Evolutionary conservation across 306 rosid species (phyloP), one percentile per base, ranked within the genome.

Genomic region (Lupinus albus): DNA sequence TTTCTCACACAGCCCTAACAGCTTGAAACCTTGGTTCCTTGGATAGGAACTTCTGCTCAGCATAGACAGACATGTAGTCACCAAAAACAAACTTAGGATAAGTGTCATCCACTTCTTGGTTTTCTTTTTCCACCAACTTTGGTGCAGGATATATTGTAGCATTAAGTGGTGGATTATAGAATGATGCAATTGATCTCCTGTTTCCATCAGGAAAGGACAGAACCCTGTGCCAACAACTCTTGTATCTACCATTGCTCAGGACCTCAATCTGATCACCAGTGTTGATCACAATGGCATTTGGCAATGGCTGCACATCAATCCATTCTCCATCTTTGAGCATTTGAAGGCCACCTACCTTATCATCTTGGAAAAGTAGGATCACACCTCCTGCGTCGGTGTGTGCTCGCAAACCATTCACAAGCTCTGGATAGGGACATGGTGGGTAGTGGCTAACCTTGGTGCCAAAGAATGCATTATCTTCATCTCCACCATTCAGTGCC

Each of bases 401-500:
- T 11, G 96, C 97, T 61, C 97, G 82, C 16, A 93, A 90, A 9
- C 99, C 99, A 4, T 89, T 85, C 57, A 86, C 94, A 4, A 83
- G 76, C 84, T 86, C 96, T 6, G 97, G 97, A 13, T 80, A 20
- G 10, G 96, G 96, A 65, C 97, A 89, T 0, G 99, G 88, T 2
- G 99, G 99, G 88, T 93, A 93, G 84, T 93, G 97, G 78, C 99
- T 93, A 62, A 93, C 97, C 83, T 93, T 89, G 56, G 99, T 93
- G n/a, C 99, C 99, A 39, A 89, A 90, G 77, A 86, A 92, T 48
- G 91, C 91, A 35, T 68, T 78, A 25, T 87, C 66, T 72, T 87
- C 88, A 6, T 78, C 92, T 61, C 87, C 91, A 11, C 78, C 89
- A 11, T 86, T 85, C 67, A 90, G 84, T 68, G 94, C 89, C 50